phyloP scores from a whole-genome alignment of 2,329 filamentous ascomycete species.

The Fusarium incarnatum region DNA sequence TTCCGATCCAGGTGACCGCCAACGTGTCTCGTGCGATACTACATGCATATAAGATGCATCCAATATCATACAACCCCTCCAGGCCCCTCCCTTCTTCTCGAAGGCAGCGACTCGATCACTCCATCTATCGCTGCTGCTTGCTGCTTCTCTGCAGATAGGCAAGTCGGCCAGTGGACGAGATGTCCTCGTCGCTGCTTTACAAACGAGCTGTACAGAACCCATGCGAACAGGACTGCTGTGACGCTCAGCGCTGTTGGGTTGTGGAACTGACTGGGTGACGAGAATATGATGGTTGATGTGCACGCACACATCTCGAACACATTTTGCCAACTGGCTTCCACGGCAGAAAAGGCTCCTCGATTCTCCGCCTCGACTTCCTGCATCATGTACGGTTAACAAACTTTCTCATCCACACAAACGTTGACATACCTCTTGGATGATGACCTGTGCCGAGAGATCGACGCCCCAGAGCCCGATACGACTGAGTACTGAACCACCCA shows the following conservation, averaged over 20 bases:
- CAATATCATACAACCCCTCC: slow-evolving; percentile 31
- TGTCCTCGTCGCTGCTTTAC: slow-evolving; percentile 50
- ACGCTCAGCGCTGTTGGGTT: slow-evolving; percentile 71
- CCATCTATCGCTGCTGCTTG: slow-evolving; percentile 40
- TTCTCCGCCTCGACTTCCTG: slow-evolving; percentile 65
- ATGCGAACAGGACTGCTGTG: slow-evolving; percentile 57
- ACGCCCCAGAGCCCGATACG: slow-evolving; percentile 71
- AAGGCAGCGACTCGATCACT: slow-evolving; percentile 34
- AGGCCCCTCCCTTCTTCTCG: slow-evolving; percentile 37
- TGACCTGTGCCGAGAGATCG: slow-evolving; percentile 69
- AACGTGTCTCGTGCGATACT: slow-evolving; percentile 41
- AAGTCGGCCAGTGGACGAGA: slow-evolving; percentile 49
- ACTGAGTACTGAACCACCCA: slow-evolving; percentile 64
- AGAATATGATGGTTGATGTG: slow-evolving; percentile 72
- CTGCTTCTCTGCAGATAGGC: slow-evolving; percentile 44
- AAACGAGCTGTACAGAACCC: slow-evolving; percentile 48
- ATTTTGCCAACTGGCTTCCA: slow-evolving; percentile 76
- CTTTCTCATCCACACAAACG: background rate
- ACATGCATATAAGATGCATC: slow-evolving; percentile 3
- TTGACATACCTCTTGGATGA: slow-evolving; percentile 67
- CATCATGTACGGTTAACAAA: slow-evolving; percentile 2
- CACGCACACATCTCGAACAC: slow-evolving; percentile 77
- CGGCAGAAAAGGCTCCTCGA: slow-evolving; percentile 76
- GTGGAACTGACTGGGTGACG: slow-evolving; percentile 71
- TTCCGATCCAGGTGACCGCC: slow-evolving; percentile 43